Evolutionary conservation across 2,329 filamentous ascomycete genomes (phyloP).

Genomic region (Fusarium palustre): DNA sequence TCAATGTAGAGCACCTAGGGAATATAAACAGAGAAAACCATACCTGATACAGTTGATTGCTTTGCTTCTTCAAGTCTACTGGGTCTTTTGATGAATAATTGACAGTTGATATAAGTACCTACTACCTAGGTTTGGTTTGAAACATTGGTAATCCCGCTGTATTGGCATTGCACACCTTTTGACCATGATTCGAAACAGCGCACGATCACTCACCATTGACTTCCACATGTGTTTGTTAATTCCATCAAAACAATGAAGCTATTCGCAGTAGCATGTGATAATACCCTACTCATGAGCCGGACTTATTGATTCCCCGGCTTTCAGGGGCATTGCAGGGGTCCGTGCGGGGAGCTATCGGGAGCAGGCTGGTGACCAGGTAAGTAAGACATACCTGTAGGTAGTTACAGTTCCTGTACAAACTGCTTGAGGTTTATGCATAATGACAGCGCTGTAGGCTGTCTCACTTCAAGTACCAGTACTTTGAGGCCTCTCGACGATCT

Average conservation of each 20-base stretch:
- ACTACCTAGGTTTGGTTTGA: not conserved
- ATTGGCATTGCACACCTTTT: not conserved
- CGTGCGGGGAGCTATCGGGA: constrained; percentile 37
- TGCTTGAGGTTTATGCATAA: not conserved
- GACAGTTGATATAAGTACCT: not conserved
- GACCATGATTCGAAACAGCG: not conserved
- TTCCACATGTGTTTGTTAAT: not conserved
- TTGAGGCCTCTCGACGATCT: constrained; percentile 22
- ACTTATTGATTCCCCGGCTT: constrained; percentile 35
- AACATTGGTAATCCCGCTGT: not conserved
- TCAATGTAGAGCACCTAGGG: not conserved
- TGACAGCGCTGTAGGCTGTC: not conserved
- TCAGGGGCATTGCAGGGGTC: constrained; percentile 34
- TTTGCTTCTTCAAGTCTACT: not conserved
- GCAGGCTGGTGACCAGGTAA: constrained; percentile 18
- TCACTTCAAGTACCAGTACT: constrained; percentile 25
- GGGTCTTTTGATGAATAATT: not conserved
- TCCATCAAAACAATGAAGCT: constrained; percentile 2
- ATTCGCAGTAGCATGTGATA: constrained; percentile 30
- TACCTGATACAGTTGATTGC: not conserved
- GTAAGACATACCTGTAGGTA: not conserved
- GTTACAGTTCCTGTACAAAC: constrained; percentile 24
- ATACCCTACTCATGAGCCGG: constrained; percentile 5
- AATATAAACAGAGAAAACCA: not conserved
- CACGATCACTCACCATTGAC: not conserved